These are phyloP conservation scores for Aspergillus cavernicola DNA, from an alignment of 495 filamentous ascomycete species.

Conservation along the genomic window DNA sequence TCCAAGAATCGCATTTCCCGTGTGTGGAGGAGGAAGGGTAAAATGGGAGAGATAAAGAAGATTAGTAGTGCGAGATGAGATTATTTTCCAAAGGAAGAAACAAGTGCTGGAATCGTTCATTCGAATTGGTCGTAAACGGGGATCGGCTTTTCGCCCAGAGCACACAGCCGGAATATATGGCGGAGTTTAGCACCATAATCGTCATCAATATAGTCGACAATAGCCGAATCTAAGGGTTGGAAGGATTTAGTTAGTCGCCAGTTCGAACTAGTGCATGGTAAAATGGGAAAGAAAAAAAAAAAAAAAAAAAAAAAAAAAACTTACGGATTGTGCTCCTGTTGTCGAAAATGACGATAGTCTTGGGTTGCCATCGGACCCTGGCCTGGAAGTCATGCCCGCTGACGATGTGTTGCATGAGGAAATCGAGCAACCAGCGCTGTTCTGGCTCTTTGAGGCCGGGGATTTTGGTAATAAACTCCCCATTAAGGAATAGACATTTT, in stretches of 20 bases:
- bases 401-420: conserved; percentile 82
- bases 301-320: conserved; percentile 20
- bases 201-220: conserved; percentile 51
- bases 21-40: no score
- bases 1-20: neutral
- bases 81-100: conserved; percentile 2
- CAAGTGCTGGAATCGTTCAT: conserved; percentile 13
- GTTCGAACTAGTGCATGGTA: neutral
- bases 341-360: conserved; percentile 88
- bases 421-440: conserved; percentile 64
- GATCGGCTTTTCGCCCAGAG: conserved; percentile 50
- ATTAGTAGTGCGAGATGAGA: neutral
- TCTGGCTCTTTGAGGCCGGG: conserved; percentile 65
- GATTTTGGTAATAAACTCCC: conserved; percentile 75
- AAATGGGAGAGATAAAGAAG: no score
- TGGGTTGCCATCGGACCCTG: conserved; percentile 77
- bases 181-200: conserved; percentile 42
- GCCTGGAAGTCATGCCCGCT: conserved; percentile 83
- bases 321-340: conserved; percentile 55
- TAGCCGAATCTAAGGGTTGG: conserved; percentile 42
- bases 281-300: conserved; percentile 13
- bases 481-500: conserved; percentile 77
- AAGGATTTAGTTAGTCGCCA: conserved; percentile 15
- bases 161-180: conserved; percentile 52
- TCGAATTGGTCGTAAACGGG: conserved; percentile 46